Base-by-base conservation (phyloP, 352 stramenopile genomes). In the Phytophthora pistaciae region DNA sequence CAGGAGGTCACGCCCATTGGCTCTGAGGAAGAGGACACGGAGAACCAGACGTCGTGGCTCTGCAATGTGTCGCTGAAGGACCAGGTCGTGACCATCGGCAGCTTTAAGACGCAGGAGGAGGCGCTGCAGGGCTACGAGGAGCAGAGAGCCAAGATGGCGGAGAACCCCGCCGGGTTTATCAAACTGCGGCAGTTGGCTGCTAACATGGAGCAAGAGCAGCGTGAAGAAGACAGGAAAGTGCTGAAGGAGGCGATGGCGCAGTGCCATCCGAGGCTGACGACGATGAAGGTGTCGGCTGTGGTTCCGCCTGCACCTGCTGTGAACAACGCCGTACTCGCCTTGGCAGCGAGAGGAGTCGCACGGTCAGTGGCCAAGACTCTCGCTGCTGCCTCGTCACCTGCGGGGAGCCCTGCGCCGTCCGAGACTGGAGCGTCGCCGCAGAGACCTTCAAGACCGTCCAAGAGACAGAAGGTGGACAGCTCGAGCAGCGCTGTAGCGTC, bases 41-140 rank as follows among this genome's bases (percentile, higher is more conserved):
- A 56, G 11, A 72, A 25, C 3, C 46, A 75, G 1, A 57, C 57
- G 16, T 70, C 44, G 10, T 94, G 85, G 87, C 71, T 77, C 5
- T 88, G 74, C 38, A 91, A 88, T 66, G 25, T 94, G 49, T 79
- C 81, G 38, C 31, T 92, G 55, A 60, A 70, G 10, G 72, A 80
- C 16, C 68, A 82, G 20, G 60, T 73, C 49, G 70, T 87, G 56
- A 81, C 79, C n/a, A 74, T 89, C 16, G 80, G 76, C 9, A 64
- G 61, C 14, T 78, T 62, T 36, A 57, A 71, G 18, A 85, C 78
- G 29, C 70, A 64, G 52, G 72, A 83, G 33, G 74, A 79, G 23
- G 83, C 84, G 9, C 58, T 84, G 14, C 42, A 78, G n/a, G 74
- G 66, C 9, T 94, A 94, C 53, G 70, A 83, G 8, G n/a, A 77